Evolutionary conservation across 371 early-diverging fungal species (phyloP), one percentile per base, ranked within the genome.

Genomic region (Mortierella sp.): DNA sequence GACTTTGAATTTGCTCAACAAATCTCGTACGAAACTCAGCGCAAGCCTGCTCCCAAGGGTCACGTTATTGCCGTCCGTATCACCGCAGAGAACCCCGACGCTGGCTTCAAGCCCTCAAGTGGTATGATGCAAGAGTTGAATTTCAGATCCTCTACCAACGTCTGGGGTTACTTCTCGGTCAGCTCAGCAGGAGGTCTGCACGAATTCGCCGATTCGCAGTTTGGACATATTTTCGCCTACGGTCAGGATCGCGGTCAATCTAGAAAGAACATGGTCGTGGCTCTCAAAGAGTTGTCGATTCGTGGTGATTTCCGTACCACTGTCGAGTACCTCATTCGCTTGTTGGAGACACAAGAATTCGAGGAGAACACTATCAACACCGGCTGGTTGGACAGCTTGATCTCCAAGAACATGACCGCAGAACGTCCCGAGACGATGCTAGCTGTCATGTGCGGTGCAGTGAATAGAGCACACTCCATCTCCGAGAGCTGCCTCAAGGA

Each of bases 1-100:
- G 98, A 98, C 81, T 98, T 97, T 81, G 95, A 94, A 28, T 95
- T 95, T 68, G 69, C 83, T 43, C 85, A 87, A 60, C 93, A 94
- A 31, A 81, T 89, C 53, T 87, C 95, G 9, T 78, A 83, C 58
- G 83, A 91, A 67, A 93, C 89, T 46, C 93, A 93, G 80, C 94
- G 96, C 76, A 93, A 93, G 68, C 97, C 97, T n/a, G 82, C 87
- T 6, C 94, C 98, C 54, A 94, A 93, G 82, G 97, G 98, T 47
- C 98, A 99, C 81, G 99, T 98, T 67, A 96, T 99, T 71, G 99
- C 97, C 19, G 93, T 94, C 65, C 93, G 99, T 81, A 98, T 99
- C 74, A 98, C 98, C 8, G 99, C 99, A n/a, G 99, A 99, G 82
- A 98, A 98, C 81, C 98, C 98, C 28, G 97, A 98, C 80, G 98